These are phyloP conservation scores for Venturia pyrina DNA, from an alignment of 2,329 filamentous ascomycete genomes.

Conservation along the genomic window DNA sequence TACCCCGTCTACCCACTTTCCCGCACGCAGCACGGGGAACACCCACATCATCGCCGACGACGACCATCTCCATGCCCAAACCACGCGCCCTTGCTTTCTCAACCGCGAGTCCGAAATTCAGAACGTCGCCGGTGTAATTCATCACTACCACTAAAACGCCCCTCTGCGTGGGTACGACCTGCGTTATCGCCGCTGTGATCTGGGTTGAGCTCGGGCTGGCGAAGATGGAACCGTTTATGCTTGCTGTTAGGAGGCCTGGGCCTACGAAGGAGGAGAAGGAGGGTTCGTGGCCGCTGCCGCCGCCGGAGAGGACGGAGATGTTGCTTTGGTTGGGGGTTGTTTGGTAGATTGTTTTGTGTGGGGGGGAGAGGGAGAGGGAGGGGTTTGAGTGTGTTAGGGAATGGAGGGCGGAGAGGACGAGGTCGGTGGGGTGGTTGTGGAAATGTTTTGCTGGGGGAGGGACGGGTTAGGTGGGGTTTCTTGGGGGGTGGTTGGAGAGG, in stretches of 20 bases:
- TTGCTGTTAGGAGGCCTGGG: conserved; percentile 17
- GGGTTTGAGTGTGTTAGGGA: conserved; percentile 78
- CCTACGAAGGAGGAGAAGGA: conserved; percentile 20
- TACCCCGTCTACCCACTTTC: conserved; percentile 86
- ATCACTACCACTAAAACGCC: conserved; percentile 87
- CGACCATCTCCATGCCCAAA: conserved; percentile 73
- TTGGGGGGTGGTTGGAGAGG: background rate
- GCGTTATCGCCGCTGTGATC: conserved; percentile 56
- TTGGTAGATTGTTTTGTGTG: conserved; percentile 77
- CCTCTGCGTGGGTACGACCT: conserved; percentile 57
- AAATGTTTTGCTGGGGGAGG: conserved; percentile 60
- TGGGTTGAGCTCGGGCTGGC: conserved; percentile 19
- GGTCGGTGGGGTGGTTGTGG: conserved; percentile 69
- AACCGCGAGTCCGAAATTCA: conserved; percentile 89
- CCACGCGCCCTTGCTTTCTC: conserved; percentile 82
- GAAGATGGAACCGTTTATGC: conserved; percentile 20
- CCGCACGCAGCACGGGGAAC: conserved; percentile 72
- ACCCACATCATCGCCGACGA: conserved; percentile 85
- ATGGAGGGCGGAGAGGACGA: conserved; percentile 68
- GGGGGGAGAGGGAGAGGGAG: conserved; percentile 62
- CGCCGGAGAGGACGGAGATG: conserved; percentile 19
- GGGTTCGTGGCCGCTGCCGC: conserved; percentile 22
- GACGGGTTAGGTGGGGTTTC: too few relatives aligned
- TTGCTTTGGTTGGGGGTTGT: conserved; percentile 40
- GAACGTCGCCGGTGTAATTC: conserved; percentile 72